A percentile compares a stretch with the other conserved stretches of the same genome.
Evolutionary conservation across 768 basidiomycete genomes (phyloP).

Genomic region (Lepiota subincarnata): DNA sequence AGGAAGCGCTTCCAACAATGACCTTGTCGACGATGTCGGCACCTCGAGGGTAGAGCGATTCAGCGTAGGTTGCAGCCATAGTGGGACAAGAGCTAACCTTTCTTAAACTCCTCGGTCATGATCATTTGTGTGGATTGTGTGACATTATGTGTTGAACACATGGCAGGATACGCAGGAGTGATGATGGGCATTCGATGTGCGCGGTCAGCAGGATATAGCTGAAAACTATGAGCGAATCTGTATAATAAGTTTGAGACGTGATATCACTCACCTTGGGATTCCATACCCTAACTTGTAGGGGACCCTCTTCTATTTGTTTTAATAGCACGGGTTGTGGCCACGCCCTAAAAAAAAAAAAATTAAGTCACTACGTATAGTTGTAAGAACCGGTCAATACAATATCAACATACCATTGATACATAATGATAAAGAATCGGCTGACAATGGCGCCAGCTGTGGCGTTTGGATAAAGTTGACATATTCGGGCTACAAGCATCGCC

Average conservation of each 20-base stretch:
- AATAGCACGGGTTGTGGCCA: slow-evolving; percentile 99
- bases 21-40: slow-evolving; percentile 93
- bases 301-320: slow-evolving; percentile 95
- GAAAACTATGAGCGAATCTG: slow-evolving; percentile 4
- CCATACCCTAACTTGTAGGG: slow-evolving; percentile 92
- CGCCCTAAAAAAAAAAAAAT: slow-evolving; percentile 69
- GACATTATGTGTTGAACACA: slow-evolving; percentile 99
- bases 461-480: slow-evolving; percentile 97
- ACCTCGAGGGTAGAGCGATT: slow-evolving; percentile 42
- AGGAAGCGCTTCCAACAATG: slow-evolving; percentile 74
- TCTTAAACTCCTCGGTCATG: slow-evolving; percentile 93
- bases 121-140: slow-evolving; percentile 94
- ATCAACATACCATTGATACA: slow-evolving; percentile 83
- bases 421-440: slow-evolving; percentile 97
- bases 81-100: slow-evolving; percentile 45
- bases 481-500: slow-evolving; percentile 98
- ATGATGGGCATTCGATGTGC: slow-evolving; percentile 99
- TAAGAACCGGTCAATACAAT: background rate
- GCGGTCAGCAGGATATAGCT: slow-evolving; percentile 89
- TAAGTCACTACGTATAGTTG: slow-evolving; percentile 8
- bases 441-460: slow-evolving; percentile 93
- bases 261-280: slow-evolving; percentile 74
- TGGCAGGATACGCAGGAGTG: slow-evolving; percentile 97
- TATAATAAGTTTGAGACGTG: background rate
- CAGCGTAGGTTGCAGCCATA: background rate